Conservation (phyloP, 179 eudicot genomes). For the Spergularia azorica region DNA sequence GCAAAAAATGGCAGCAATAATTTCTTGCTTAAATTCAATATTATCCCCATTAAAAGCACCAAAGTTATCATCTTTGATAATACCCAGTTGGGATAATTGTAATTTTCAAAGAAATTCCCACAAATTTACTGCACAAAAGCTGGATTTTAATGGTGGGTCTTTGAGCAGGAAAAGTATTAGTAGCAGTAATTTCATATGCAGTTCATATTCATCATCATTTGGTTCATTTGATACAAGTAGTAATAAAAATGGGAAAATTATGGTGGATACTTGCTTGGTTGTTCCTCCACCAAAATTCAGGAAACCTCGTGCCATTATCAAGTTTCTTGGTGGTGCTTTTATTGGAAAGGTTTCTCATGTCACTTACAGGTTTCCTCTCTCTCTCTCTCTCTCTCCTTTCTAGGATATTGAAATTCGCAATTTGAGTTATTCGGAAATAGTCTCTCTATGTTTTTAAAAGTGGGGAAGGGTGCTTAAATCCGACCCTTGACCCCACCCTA, state of each 20-base stretch:
- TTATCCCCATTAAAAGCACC: constrained; percentile 18
- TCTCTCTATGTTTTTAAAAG: too few relatives aligned
- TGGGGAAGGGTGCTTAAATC: too few relatives aligned
- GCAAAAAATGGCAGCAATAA: constrained; percentile 20
- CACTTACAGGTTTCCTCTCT: constrained; percentile 58
- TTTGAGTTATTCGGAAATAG: too few relatives aligned
- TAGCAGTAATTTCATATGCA: constrained; percentile 13
- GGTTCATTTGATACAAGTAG: background rate
- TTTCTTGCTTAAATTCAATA: constrained; percentile 20
- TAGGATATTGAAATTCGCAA: too few relatives aligned
- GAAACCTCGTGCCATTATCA: constrained; percentile 67
- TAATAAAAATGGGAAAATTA: constrained; percentile 34
- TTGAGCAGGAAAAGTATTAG: constrained; percentile 1
- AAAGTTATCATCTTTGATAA: constrained; percentile 11
- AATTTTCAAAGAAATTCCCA: background rate
- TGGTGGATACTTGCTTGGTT: constrained; percentile 71
- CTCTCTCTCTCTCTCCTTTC: background rate
- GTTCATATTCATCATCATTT: constrained; percentile 17
- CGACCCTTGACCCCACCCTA: too few relatives aligned
- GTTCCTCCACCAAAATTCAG: constrained; percentile 65
- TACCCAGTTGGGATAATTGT: constrained; percentile 19
- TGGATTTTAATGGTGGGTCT: constrained; percentile 42
- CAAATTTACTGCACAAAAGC: constrained; percentile 22
- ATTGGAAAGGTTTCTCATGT: constrained; percentile 94
- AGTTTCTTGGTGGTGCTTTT: constrained; percentile 95